Conservation (phyloP, 306 rosid species). For the Castanospermum australe region DNA sequence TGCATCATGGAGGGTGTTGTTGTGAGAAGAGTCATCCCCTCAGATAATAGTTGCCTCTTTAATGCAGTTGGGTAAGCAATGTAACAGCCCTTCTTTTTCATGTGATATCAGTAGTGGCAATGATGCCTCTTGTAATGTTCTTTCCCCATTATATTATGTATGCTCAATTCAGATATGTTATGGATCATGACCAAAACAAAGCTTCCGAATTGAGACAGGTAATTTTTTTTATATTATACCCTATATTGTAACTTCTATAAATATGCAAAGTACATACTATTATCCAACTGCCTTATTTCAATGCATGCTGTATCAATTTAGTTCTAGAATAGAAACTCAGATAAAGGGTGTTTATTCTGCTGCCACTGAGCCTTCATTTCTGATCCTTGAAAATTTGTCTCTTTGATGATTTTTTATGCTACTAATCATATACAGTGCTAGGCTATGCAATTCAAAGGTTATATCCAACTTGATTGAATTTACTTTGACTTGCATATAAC, state of each 20-base stretch:
- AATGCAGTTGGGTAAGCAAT: constrained; percentile 88
- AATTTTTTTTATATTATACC: background rate
- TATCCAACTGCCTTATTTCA: constrained; percentile 4
- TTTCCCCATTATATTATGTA: constrained; percentile 1
- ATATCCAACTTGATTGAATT: background rate
- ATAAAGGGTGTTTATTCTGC: background rate
- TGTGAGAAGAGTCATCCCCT: constrained; percentile 81
- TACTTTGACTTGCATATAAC: background rate
- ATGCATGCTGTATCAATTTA: background rate
- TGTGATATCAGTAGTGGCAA: background rate
- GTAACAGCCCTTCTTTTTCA: background rate
- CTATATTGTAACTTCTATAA: constrained; percentile 16
- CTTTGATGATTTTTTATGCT: background rate
- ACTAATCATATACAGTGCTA: background rate
- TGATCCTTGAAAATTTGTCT: background rate
- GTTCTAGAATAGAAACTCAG: background rate
- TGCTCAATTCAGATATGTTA: constrained; percentile 63
- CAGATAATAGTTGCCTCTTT: constrained; percentile 88
- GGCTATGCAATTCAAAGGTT: background rate
- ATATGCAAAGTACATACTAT: background rate
- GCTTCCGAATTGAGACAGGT: constrained; percentile 95
- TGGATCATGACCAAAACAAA: constrained; percentile 80
- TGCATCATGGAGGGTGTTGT: constrained; percentile 71
- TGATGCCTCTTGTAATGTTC: background rate
- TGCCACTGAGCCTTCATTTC: background rate